Evolutionary conservation across 768 basidiomycete genomes (phyloP), one percentile per base, ranked within the genome.

Genomic region (Macrolepiota albuminosa): DNA sequence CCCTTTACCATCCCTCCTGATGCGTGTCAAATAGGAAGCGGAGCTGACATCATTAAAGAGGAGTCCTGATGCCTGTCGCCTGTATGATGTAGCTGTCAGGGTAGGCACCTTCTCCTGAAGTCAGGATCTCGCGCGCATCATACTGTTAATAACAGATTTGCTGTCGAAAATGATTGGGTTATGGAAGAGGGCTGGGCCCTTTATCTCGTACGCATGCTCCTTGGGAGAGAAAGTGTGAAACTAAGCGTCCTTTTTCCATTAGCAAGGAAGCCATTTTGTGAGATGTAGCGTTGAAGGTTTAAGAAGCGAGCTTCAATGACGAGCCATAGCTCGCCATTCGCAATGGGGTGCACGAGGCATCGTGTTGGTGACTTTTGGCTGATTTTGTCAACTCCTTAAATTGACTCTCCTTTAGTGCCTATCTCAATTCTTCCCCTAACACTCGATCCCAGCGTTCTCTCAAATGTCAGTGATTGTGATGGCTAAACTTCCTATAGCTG

Each of bases 311-410:
- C 72, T 89, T 4, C 87, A 88, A 58, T 76, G 83, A 46, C 81
- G 86, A 36, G 88, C 84, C 1, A 85, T 89, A 60, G 73, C 83
- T 7, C 77, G 85, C 9, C 86, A 89, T 65, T 72, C 81, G 4
- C 86, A 88, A 66, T 89, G 86, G 87, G 88, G 88, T 26, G 88
- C 88, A 31, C 80, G 80, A 59, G 88, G 87, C 31, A 84, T 89
- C 61, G 86, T 86, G 85, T 86, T 73, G 57, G 85, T 54, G 11
- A 6, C 43, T n/a, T 6, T 43, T 31, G 45, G 58, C 14, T 58
- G 34, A 47, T 18, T 21, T 21, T 8, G 9, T 33, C 10, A 36
- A 34, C 29, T 51, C 24, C 54, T 9, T 50, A 14, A 31, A 54
- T 49, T 39, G 55, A 53, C 50, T 46, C n/a, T 49, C 2, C n/a